Evolutionary conservation across 306 rosid species (phyloP).

Genomic region (Malus asiatica): DNA sequence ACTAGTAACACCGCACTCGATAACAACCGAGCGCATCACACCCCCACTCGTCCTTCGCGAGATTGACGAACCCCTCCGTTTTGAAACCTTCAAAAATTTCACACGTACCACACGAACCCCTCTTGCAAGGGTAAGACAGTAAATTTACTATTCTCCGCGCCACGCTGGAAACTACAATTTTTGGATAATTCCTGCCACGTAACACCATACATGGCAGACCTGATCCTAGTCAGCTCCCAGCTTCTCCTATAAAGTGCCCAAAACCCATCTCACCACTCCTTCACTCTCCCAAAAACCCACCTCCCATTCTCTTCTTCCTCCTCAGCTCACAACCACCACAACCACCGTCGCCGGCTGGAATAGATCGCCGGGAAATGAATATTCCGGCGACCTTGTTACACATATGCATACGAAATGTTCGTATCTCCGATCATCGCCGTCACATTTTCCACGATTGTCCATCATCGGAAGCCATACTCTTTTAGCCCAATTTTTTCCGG

Average conservation of each 20-base stretch:
- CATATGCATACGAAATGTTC: slow-evolving; percentile 30
- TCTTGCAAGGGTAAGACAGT: slow-evolving; percentile 3
- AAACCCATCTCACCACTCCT: slow-evolving; percentile 12
- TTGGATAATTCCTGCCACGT: slow-evolving; percentile 26
- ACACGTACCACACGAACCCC: slow-evolving; percentile 20
- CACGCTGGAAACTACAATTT: neutral
- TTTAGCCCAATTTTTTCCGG: neutral
- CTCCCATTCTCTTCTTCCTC: neutral
- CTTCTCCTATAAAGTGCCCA: slow-evolving; percentile 30
- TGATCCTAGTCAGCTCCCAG: slow-evolving; percentile 35
- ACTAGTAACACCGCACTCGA: slow-evolving; percentile 3
- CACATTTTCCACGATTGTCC: slow-evolving; percentile 68
- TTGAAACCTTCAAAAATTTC: neutral
- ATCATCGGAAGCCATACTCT: slow-evolving; percentile 16
- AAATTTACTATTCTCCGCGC: neutral
- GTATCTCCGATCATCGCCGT: slow-evolving; percentile 66
- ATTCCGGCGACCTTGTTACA: slow-evolving; percentile 34
- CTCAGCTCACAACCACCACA: neutral
- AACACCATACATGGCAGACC: slow-evolving; percentile 19
- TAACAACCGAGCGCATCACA: slow-evolving; percentile 10
- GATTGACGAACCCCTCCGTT: neutral
- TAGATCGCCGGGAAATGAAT: slow-evolving; percentile 59
- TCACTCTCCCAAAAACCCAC: neutral
- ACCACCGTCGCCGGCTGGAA: slow-evolving; percentile 24
- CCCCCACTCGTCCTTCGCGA: neutral